These are phyloP conservation scores for Aureobasidium subglaciale DNA, from an alignment of 2,329 filamentous ascomycete genomes.

Conservation along the genomic window DNA sequence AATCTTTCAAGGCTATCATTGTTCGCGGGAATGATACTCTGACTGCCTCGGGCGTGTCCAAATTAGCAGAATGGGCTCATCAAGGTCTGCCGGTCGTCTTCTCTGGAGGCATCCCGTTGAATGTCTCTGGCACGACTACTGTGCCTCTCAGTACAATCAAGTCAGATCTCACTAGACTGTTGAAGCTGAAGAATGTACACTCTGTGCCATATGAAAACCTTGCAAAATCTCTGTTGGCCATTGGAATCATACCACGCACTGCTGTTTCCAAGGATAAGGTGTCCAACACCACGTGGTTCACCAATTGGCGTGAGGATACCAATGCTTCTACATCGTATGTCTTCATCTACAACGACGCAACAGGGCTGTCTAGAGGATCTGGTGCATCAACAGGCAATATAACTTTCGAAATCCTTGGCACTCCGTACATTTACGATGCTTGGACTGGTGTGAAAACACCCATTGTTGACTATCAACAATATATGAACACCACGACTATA, in stretches of 20 bases:
- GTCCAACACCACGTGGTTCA: constrained; percentile 30
- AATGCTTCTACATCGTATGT: constrained; percentile 29
- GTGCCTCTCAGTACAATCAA: constrained; percentile 18
- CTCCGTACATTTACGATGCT: constrained; percentile 35
- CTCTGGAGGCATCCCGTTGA: constrained; percentile 31
- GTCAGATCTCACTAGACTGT: constrained; percentile 23
- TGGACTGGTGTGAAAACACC: constrained; percentile 36
- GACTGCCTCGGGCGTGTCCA: constrained; percentile 29
- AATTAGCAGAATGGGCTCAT: background rate
- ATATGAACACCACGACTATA: constrained; percentile 26
- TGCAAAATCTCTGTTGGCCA: constrained; percentile 25
- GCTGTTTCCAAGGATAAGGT: constrained; percentile 16
- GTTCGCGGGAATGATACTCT: constrained; percentile 32
- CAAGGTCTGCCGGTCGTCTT: background rate
- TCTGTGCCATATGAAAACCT: constrained; percentile 26
- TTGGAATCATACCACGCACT: constrained; percentile 30
- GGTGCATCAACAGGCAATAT: constrained; percentile 22
- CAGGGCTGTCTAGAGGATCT: constrained; percentile 26
- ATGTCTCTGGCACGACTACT: constrained; percentile 22
- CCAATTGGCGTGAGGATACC: constrained; percentile 30
- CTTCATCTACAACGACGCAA: constrained; percentile 37
- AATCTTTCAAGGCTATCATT: constrained; percentile 39
- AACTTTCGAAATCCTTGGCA: constrained; percentile 26
- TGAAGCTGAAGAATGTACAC: constrained; percentile 31
- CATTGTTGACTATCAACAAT: constrained; percentile 29